Evolutionary conservation across 2,329 filamentous ascomycete species (phyloP).

Genomic region (Diaporthe australafricana): DNA sequence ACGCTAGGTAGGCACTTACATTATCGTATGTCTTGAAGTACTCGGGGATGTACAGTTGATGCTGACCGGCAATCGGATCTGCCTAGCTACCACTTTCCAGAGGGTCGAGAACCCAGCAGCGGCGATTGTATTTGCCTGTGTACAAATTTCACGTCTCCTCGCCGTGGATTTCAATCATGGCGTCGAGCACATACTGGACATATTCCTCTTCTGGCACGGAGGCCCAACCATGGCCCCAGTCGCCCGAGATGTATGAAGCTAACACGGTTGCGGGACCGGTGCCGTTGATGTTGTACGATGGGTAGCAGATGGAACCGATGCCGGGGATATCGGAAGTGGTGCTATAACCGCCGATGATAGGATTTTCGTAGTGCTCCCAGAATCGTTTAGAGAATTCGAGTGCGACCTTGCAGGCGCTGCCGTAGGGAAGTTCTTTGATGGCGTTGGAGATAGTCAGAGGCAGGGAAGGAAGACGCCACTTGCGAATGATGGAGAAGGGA

Average conservation of each 20-base stretch:
- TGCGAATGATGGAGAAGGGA: slow-evolving; percentile 72
- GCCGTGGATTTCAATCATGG: slow-evolving; percentile 76
- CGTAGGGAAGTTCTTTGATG: slow-evolving; percentile 58
- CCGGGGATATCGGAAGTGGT: slow-evolving; percentile 67
- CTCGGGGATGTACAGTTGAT: slow-evolving; percentile 77
- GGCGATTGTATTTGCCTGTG: slow-evolving; percentile 73
- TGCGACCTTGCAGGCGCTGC: slow-evolving; percentile 67
- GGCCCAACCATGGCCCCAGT: slow-evolving; percentile 51
- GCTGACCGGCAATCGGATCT: slow-evolving; percentile 70
- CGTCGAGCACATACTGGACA: slow-evolving; percentile 70
- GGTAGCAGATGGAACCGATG: slow-evolving; percentile 74
- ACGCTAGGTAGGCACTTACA: slow-evolving; percentile 40
- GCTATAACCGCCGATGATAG: slow-evolving; percentile 74
- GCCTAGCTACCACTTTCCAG: slow-evolving; percentile 73
- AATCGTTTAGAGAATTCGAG: slow-evolving; percentile 76
- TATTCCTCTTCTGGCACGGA: slow-evolving; percentile 69
- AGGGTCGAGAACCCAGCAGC: slow-evolving; percentile 74
- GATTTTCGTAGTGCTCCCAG: slow-evolving; percentile 62
- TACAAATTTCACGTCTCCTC: slow-evolving; percentile 68
- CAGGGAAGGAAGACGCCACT: slow-evolving; percentile 64
- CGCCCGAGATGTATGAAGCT: slow-evolving; percentile 65
- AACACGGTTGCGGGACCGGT: slow-evolving; percentile 72
- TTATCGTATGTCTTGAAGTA: slow-evolving; percentile 78
- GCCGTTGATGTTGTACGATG: slow-evolving; percentile 73
- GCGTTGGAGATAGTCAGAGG: slow-evolving; percentile 57